Conservation (phyloP, 2,329 filamentous ascomycete species). For the Mycocentrospora acerina region DNA sequence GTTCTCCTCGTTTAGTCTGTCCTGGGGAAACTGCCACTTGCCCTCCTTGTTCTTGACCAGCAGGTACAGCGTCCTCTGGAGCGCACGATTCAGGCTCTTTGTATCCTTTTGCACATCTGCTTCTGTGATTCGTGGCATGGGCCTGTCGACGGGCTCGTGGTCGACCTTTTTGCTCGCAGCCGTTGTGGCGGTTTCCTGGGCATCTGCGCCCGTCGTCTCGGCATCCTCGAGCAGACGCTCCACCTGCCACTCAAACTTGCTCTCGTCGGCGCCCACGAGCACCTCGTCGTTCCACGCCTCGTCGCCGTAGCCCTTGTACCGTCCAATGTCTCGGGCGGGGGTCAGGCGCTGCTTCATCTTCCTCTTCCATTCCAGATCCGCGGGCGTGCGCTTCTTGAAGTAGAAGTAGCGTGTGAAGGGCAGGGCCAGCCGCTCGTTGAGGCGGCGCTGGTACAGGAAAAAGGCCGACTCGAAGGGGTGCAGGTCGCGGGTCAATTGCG, state of each 20-base stretch:
- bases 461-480: conserved; percentile 89
- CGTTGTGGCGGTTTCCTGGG: conserved; percentile 38
- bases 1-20: conserved; percentile 70
- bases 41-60: conserved; percentile 73
- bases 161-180: conserved; percentile 42
- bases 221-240: conserved; percentile 75
- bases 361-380: conserved; percentile 85
- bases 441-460: conserved; percentile 94
- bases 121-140: conserved; percentile 69
- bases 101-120: conserved; percentile 76
- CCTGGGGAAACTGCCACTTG: conserved; percentile 80
- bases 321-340: conserved; percentile 79
- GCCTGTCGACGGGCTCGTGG: conserved; percentile 69
- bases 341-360: conserved; percentile 77
- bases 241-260: conserved; percentile 64
- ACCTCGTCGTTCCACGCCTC: conserved; percentile 91
- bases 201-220: conserved; percentile 54
- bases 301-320: conserved; percentile 73
- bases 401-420: conserved; percentile 92
- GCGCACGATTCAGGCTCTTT: conserved; percentile 73
- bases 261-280: conserved; percentile 69
- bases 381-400: conserved; percentile 86
- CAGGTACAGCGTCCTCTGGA: conserved; percentile 84
- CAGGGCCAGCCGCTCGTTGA: conserved; percentile 87
- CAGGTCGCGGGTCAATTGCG: conserved; percentile 79